Conservation (phyloP, 2,329 filamentous ascomycete genomes). For the Aspergillus bombycis region DNA sequence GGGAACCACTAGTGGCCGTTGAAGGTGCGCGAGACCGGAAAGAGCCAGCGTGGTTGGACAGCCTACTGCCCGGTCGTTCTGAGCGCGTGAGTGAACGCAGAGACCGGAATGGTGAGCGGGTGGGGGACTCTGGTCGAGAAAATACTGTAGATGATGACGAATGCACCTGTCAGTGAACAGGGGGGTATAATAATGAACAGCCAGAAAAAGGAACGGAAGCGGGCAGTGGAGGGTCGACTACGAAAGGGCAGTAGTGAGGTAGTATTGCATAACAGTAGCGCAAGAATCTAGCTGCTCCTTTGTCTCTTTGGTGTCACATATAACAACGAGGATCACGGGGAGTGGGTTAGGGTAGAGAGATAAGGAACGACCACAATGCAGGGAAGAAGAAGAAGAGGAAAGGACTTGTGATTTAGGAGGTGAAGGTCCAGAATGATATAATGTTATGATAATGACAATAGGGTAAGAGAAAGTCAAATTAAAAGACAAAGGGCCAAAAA, state of each 20-base stretch:
- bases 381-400: slow-evolving; percentile 2
- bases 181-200: slow-evolving; percentile 8
- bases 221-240: slow-evolving; percentile 11
- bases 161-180: slow-evolving; percentile 27
- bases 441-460: slow-evolving; percentile 7
- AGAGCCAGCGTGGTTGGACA: slow-evolving; percentile 31
- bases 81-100: slow-evolving; percentile 35
- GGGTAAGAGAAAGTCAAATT: slow-evolving; percentile 10
- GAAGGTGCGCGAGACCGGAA: slow-evolving; percentile 31
- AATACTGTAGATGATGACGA: slow-evolving; percentile 30
- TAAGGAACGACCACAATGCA: slow-evolving; percentile 14
- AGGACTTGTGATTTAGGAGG: slow-evolving; percentile 2
- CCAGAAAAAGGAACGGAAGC: slow-evolving; percentile 12
- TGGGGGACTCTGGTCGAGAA: slow-evolving; percentile 34
- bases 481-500: slow-evolving; percentile 5
- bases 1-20: slow-evolving; percentile 22
- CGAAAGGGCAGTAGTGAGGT: slow-evolving; percentile 16
- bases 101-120: slow-evolving; percentile 36
- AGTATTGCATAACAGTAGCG: slow-evolving; percentile 17
- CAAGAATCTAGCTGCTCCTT: slow-evolving; percentile 12
- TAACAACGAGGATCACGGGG: slow-evolving; percentile 3
- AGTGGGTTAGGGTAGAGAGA: slow-evolving; percentile 9
- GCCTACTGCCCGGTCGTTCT: slow-evolving; percentile 34
- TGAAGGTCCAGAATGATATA: slow-evolving; percentile 2
- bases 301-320: slow-evolving; percentile 15